A percentile compares a stretch with the other conserved stretches of the same genome.
Evolutionary conservation across 768 basidiomycete species (phyloP).

Genomic region (Asterophora lycoperdoides): DNA sequence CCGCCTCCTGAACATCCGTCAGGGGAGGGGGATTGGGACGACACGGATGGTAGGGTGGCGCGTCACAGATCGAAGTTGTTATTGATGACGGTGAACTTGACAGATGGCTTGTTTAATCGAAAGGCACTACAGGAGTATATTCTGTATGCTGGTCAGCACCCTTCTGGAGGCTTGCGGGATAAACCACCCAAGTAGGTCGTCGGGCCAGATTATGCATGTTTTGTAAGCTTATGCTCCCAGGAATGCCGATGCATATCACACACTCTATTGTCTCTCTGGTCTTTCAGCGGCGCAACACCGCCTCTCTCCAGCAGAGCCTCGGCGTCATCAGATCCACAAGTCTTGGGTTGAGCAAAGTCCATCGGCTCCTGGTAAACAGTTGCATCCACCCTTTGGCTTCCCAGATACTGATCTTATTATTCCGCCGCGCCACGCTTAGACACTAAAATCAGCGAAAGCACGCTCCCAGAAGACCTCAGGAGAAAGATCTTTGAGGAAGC

Average conservation of each 20-base stretch:
- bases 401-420: not conserved
- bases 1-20: conserved; percentile 31
- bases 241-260: conserved; percentile 92
- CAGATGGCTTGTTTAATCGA: conserved; percentile 52
- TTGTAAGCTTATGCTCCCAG: conserved; percentile 32
- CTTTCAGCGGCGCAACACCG: conserved; percentile 86
- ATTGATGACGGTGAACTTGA: not conserved
- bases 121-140: conserved; percentile 84
- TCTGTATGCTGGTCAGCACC: conserved; percentile 79
- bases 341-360: conserved; percentile 32
- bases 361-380: conserved; percentile 5
- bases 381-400: not conserved
- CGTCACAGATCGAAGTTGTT: not conserved
- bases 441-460: conserved; percentile 33
- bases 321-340: conserved; percentile 28
- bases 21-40: conserved; percentile 55
- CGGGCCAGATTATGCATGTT: not conserved
- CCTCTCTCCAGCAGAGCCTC: conserved; percentile 44
- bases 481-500: conserved; percentile 46
- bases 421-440: conserved; percentile 5
- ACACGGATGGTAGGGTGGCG: conserved; percentile 55
- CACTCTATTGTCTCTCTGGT: conserved; percentile 88
- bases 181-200: conserved; percentile 86
- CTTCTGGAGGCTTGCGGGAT: conserved; percentile 84
- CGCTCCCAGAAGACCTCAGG: conserved; percentile 15